Evolutionary conservation across 2,329 filamentous ascomycete genomes (phyloP).

Genomic region (Pseudogymnoascus sp.): DNA sequence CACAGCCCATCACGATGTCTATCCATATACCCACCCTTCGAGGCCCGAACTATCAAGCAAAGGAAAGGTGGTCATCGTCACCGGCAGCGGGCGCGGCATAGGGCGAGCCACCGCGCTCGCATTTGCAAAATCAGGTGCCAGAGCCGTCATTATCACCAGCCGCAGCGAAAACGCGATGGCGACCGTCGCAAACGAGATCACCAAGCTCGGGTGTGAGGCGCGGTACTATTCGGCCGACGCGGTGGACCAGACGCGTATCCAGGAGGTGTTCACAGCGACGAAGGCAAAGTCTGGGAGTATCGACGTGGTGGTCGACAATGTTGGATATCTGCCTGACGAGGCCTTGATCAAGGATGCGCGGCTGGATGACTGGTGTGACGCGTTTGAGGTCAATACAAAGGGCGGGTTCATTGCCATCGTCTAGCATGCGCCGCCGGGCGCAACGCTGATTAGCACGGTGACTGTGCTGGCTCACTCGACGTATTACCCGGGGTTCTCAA

Average conservation of each 20-base stretch:
- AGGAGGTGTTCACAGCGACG: constrained; percentile 6
- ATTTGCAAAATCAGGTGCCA: constrained; percentile 28
- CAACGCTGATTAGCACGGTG: constrained; percentile 11
- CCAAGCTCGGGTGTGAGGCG: neutral
- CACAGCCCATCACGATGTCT: constrained; percentile 21
- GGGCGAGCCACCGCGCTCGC: constrained; percentile 29
- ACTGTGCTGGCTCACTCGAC: constrained; percentile 9
- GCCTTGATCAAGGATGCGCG: constrained; percentile 1
- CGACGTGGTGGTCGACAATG: constrained; percentile 14
- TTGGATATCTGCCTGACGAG: constrained; percentile 11
- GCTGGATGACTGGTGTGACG: constrained; percentile 9
- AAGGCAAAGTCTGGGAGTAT: constrained; percentile 9
- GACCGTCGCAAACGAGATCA: neutral
- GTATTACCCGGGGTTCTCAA: neutral
- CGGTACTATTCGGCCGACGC: constrained; percentile 9
- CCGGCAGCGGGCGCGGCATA: constrained; percentile 30
- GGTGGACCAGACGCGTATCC: neutral
- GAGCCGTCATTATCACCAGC: constrained; percentile 19
- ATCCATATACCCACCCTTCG: constrained; percentile 26
- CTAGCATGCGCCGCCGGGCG: neutral
- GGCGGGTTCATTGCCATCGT: constrained; percentile 10
- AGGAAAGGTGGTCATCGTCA: constrained; percentile 29
- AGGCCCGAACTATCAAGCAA: constrained; percentile 11
- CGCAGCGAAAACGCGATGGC: neutral
- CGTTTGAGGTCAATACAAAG: constrained; percentile 12